These are phyloP conservation scores for Clitopilus hobsonii DNA, from an alignment of 768 basidiomycete species.

Conservation along the genomic window DNA sequence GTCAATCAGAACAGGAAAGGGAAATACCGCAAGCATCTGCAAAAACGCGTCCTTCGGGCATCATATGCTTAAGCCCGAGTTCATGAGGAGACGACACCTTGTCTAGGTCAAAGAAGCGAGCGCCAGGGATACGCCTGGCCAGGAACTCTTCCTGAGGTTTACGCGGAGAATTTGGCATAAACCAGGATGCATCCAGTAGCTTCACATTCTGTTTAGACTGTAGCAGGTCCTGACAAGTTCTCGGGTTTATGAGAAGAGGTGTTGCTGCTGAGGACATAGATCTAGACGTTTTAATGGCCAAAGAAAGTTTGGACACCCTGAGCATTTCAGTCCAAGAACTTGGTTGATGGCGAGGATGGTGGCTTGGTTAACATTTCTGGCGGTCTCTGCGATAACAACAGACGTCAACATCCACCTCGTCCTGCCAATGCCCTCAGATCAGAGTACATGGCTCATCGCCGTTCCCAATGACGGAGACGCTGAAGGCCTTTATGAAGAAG, in stretches of 20 bases:
- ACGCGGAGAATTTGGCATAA: constrained; percentile 86
- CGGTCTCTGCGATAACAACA: constrained; percentile 11
- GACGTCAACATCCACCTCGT: constrained; percentile 14
- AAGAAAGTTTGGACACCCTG: constrained; percentile 13
- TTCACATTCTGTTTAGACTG: constrained; percentile 30
- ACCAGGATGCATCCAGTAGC: constrained; percentile 82
- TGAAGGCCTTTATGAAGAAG: constrained; percentile 65
- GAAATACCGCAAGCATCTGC: constrained; percentile 69
- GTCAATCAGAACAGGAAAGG: background rate
- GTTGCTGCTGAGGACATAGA: constrained; percentile 22
- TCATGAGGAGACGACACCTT: constrained; percentile 68
- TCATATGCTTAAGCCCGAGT: constrained; percentile 90
- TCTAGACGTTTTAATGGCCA: constrained; percentile 5
- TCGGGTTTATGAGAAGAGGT: constrained; percentile 51
- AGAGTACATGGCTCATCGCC: constrained; percentile 90
- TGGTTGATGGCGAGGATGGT: background rate
- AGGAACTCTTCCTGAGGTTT: constrained; percentile 67
- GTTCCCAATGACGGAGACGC: constrained; percentile 85
- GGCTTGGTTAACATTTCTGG: background rate
- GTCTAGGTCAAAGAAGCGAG: constrained; percentile 79
- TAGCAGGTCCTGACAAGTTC: constrained; percentile 33
- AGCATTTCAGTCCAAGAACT: constrained; percentile 5
- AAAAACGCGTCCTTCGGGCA: constrained; percentile 72
- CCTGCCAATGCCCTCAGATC: constrained; percentile 83
- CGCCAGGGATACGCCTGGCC: constrained; percentile 61